phyloP scores from a whole-genome alignment of 306 rosid species.

The Glycine soja region DNA sequence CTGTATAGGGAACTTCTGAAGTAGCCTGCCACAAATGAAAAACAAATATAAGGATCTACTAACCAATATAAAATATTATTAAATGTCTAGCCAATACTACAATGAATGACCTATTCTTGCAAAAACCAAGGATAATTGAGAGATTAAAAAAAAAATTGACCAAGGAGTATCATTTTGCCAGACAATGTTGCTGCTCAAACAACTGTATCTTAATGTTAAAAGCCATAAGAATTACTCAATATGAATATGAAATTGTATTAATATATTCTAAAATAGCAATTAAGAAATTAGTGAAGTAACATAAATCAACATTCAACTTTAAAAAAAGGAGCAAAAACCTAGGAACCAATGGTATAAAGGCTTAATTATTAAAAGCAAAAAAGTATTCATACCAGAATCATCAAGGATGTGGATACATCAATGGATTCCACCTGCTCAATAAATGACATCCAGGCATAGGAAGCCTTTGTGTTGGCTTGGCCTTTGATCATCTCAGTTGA shows the following conservation, averaged over 20 bases:
- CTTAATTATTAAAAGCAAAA: constrained; percentile 30
- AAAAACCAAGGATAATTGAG: neutral
- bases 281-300: constrained; percentile 27
- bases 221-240: neutral
- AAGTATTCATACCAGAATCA: constrained; percentile 72
- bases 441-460: constrained; percentile 86
- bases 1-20: constrained; percentile 71
- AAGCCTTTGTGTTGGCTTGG: constrained; percentile 55
- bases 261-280: neutral
- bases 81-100: constrained; percentile 14
- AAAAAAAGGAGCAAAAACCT: constrained; percentile 1
- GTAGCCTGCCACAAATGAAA: constrained; percentile 74
- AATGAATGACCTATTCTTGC: neutral
- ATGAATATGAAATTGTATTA: neutral
- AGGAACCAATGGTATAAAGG: constrained; percentile 1
- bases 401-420: constrained; percentile 73
- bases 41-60: constrained; percentile 31
- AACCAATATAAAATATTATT: constrained; percentile 1
- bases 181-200: constrained; percentile 6
- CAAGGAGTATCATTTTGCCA: constrained; percentile 1
- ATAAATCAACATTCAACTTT: constrained; percentile 29
- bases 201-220: neutral
- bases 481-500: constrained; percentile 49
- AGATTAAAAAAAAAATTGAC: neutral
- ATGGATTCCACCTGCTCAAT: constrained; percentile 87